Conservation (phyloP, 2,329 filamentous ascomycete genomes). For the Ophiosphaerella herpotricha region DNA sequence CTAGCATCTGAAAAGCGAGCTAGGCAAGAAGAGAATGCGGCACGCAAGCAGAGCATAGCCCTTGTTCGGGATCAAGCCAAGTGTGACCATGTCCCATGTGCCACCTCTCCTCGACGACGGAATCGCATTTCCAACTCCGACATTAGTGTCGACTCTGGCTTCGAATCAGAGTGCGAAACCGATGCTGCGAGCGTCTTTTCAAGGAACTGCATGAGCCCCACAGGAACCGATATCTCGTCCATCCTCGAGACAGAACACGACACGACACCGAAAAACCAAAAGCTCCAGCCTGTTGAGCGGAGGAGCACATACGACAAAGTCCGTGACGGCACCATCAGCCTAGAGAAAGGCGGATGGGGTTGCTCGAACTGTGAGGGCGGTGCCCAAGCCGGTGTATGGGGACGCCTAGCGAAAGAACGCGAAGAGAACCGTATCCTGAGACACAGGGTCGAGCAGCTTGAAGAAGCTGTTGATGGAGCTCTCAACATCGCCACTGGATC, state of each 20-base stretch:
- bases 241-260: conserved; percentile 39
- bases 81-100: conserved; percentile 23
- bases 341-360: conserved; percentile 34
- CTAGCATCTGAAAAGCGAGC: conserved; percentile 40
- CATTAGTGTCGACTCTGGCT: conserved; percentile 59
- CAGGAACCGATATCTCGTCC: conserved; percentile 40
- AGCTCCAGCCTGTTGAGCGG: conserved; percentile 36
- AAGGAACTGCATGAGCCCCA: conserved; percentile 45
- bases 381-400: conserved; percentile 56
- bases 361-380: conserved; percentile 44
- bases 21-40: conserved; percentile 42
- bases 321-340: conserved; percentile 44
- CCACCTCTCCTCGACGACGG: conserved; percentile 28
- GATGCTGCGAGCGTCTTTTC: conserved; percentile 50
- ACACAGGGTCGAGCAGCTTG: conserved; percentile 57
- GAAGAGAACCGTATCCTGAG: conserved; percentile 62
- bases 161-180: conserved; percentile 62
- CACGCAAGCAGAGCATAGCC: conserved; percentile 36
- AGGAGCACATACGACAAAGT: conserved; percentile 47
- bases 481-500: conserved; percentile 56
- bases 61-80: conserved; percentile 28
- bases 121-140: conserved; percentile 43
- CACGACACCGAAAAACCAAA: conserved; percentile 34
- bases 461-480: conserved; percentile 60
- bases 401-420: conserved; percentile 54